phyloP scores from a whole-genome alignment of 2,329 filamentous ascomycete genomes.

The Iodosphaeria phyllophila region DNA sequence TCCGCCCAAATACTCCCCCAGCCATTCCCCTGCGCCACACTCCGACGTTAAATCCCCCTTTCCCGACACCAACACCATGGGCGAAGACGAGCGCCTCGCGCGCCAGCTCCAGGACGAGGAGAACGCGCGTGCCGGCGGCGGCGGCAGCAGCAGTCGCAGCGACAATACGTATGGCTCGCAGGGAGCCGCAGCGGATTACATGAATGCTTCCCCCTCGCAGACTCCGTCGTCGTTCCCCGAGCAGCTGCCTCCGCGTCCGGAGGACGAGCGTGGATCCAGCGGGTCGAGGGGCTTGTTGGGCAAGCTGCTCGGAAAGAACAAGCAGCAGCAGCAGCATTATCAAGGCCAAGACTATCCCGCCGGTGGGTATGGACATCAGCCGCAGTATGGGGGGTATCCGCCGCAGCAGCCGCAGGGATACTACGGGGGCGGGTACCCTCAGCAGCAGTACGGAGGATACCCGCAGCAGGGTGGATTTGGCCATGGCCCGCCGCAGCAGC shows the following conservation, averaged over 20 bases:
- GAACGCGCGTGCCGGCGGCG: conserved; percentile 35
- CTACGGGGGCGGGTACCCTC: conserved; percentile 9
- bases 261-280: conserved; percentile 2
- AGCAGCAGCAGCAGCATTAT: conserved; percentile 10
- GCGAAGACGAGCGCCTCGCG: conserved; percentile 32
- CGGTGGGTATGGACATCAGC: conserved; percentile 5
- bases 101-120: conserved; percentile 71
- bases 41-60: conserved; percentile 51
- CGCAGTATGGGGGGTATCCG: conserved; percentile 13
- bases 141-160: conserved; percentile 5
- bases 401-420: conserved; percentile 6
- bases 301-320: conserved; percentile 16
- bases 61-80: too few species aligned
- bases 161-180: background rate
- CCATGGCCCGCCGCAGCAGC: conserved; percentile 9
- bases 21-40: conserved; percentile 2
- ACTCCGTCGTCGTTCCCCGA: conserved; percentile 13
- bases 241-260: conserved; percentile 23
- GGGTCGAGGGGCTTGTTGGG: conserved; percentile 8
- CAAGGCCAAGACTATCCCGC: too few species aligned
- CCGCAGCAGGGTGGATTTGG: conserved; percentile 6
- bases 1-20: too few species aligned
- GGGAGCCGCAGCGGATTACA: conserved; percentile 15
- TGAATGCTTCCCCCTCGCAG: conserved; percentile 11
- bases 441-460: conserved; percentile 13